Evolutionary conservation across 768 basidiomycete genomes (phyloP), one percentile per base, ranked within the genome.

Genomic region (Tulasnella sp.): DNA sequence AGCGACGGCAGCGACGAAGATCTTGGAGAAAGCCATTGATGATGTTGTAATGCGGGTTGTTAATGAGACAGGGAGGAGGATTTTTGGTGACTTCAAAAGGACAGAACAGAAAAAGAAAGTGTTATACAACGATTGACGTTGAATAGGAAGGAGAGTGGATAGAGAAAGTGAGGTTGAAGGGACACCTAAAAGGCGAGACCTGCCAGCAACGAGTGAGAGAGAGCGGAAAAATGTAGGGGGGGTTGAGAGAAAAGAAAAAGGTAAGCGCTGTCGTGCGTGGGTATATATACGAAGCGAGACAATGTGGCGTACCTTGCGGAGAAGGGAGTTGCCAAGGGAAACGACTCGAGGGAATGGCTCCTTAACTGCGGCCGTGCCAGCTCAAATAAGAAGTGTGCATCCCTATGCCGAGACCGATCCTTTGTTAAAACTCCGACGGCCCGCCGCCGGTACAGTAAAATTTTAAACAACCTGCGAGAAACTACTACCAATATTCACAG

Each of bases 1-100:
- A 71, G 80, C 80, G 75, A 79, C 75, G 71, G 80, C 74, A 39
- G 76, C 42, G 24, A 62, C 40, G 68, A 81, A 79, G 79, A 81
- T 19, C 81, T 81, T 82, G 39, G 44, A 68, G 81, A 78, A 78
- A 40, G 79, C 73, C 76, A 71, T 79, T 76, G 78, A 39, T 42
- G 76, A 79, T 48, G 68, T 58, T 39, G 76, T 27, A 3, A 71
- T 48, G 38, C 3, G 5, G 39, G 36, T 36, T 24, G 19, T 74
- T 38, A 10, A 36, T 73, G 71, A 21, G 39, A 76, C 39, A 62
- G 75, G 44, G 3, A 46, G 34, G 24, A 7, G 48, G 27, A 46
- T 21, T 75, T 56, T 75, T 75, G 72, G 21, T 24, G 9, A 10
- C 39, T 73, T 36, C n/a, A 38, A n/a, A n/a, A 73, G 8, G 40